Evolutionary conservation across 108 stramenopile genomes (phyloP).

Genomic region (Nitzschia palea): DNA sequence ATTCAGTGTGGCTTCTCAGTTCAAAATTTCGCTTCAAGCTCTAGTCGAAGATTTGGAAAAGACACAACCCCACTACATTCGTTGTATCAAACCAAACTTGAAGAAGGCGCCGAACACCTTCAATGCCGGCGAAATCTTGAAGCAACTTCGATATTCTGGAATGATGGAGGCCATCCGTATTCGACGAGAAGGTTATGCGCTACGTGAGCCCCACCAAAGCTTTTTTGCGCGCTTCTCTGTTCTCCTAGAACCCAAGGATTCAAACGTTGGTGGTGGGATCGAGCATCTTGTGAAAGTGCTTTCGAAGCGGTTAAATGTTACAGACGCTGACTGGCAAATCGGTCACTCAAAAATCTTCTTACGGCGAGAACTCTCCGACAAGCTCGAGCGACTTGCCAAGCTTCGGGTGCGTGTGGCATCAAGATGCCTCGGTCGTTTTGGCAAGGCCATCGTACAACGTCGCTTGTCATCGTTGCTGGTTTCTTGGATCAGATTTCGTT

Average conservation of each 20-base stretch:
- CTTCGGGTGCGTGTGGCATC: constrained; percentile 70
- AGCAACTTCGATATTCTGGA: constrained; percentile 96
- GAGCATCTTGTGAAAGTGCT: constrained; percentile 70
- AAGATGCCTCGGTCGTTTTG: constrained; percentile 64
- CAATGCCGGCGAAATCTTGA: constrained; percentile 75
- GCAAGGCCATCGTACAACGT: constrained; percentile 45
- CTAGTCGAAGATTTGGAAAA: constrained; percentile 82
- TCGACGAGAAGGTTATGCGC: constrained; percentile 89
- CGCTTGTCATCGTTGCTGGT: constrained; percentile 53
- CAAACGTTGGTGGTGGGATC: constrained; percentile 60
- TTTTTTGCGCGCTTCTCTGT: constrained; percentile 85
- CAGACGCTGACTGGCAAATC: constrained; percentile 90
- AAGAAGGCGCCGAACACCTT: constrained; percentile 67
- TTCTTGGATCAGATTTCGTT: constrained; percentile 67
- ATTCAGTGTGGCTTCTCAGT: constrained; percentile 88
- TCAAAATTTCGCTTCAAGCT: constrained; percentile 75
- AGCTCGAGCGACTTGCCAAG: constrained; percentile 78
- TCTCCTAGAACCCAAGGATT: constrained; percentile 60
- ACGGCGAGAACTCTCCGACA: constrained; percentile 77
- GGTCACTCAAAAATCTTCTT: constrained; percentile 90
- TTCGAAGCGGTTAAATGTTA: constrained; percentile 72
- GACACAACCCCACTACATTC: constrained; percentile 89
- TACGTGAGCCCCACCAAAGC: constrained; percentile 87
- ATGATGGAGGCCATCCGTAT: constrained; percentile 99
- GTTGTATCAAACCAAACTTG: constrained; percentile 93